Evolutionary conservation across 495 filamentous ascomycete genomes (phyloP).

Genomic region (Penicilliopsis zonata): DNA sequence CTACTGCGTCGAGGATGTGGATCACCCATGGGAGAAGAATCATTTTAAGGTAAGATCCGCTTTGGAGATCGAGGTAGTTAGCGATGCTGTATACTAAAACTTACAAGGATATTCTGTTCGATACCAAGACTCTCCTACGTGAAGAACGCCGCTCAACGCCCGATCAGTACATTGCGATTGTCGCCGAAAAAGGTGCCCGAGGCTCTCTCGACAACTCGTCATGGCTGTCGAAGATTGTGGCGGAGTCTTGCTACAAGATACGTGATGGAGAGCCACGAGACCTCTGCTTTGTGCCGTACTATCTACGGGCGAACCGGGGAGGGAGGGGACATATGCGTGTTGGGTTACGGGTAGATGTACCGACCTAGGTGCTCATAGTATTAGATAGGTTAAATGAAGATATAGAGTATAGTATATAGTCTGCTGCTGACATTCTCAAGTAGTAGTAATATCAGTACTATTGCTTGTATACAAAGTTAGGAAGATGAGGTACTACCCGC

Average conservation of each 20-base stretch:
- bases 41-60: constrained; percentile 38
- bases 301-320: constrained; percentile 37
- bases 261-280: constrained; percentile 10
- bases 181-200: constrained; percentile 16
- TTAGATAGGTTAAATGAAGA: too few species aligned
- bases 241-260: constrained; percentile 4
- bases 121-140: constrained; percentile 8
- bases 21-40: constrained; percentile 44
- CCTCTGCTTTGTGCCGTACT: constrained; percentile 36
- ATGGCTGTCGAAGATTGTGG: constrained; percentile 15
- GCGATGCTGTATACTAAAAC: too few species aligned
- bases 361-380: too few species aligned
- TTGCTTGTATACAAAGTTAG: too few species aligned
- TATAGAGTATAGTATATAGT: too few species aligned
- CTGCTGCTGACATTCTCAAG: too few species aligned
- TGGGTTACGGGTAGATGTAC: constrained; percentile 8
- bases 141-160: constrained; percentile 10
- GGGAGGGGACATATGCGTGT: constrained; percentile 41
- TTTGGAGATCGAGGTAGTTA: not conserved
- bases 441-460: too few species aligned
- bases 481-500: too few species aligned
- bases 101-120: constrained; percentile 12
- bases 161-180: constrained; percentile 20
- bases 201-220: constrained; percentile 19
- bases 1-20: constrained; percentile 45